Evolutionary conservation across 192 early-diverging fungal genomes (phyloP).

Genomic region (Backusella tarrabulga): DNA sequence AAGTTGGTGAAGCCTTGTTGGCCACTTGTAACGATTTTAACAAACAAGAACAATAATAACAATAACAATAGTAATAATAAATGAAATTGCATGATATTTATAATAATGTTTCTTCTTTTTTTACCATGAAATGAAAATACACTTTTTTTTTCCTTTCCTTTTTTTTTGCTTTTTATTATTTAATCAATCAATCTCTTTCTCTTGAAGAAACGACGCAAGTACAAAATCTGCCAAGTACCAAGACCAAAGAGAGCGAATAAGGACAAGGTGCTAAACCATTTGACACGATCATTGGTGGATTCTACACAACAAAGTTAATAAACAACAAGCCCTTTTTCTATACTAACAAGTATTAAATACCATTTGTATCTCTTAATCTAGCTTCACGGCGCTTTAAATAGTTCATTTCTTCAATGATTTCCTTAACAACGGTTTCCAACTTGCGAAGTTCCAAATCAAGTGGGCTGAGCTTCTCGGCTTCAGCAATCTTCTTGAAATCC

Average conservation of each 20-base stretch:
- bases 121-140: constrained; percentile 4
- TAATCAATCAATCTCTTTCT: constrained; percentile 84
- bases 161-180: constrained; percentile 17
- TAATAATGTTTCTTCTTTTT: background rate
- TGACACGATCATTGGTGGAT: constrained; percentile 86
- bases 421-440: constrained; percentile 72
- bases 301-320: constrained; percentile 45
- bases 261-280: constrained; percentile 76
- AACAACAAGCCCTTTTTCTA: background rate
- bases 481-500: constrained; percentile 66
- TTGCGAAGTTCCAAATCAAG: constrained; percentile 86
- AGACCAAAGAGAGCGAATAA: constrained; percentile 70
- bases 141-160: background rate
- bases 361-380: constrained; percentile 86
- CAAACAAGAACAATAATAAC: background rate
- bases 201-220: constrained; percentile 85
- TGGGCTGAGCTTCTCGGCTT: constrained; percentile 81
- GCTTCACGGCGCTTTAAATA: constrained; percentile 78
- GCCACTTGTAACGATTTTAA: background rate
- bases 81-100: constrained; percentile 3
- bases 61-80: background rate
- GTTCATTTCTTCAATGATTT: constrained; percentile 85
- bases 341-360: constrained; percentile 32
- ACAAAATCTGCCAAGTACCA: constrained; percentile 80
- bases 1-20: constrained; percentile 9